These are phyloP conservation scores for Straminergon stramineum DNA, from an alignment of 225 moss, liverwort and hornwort genomes.

Conservation along the genomic window DNA sequence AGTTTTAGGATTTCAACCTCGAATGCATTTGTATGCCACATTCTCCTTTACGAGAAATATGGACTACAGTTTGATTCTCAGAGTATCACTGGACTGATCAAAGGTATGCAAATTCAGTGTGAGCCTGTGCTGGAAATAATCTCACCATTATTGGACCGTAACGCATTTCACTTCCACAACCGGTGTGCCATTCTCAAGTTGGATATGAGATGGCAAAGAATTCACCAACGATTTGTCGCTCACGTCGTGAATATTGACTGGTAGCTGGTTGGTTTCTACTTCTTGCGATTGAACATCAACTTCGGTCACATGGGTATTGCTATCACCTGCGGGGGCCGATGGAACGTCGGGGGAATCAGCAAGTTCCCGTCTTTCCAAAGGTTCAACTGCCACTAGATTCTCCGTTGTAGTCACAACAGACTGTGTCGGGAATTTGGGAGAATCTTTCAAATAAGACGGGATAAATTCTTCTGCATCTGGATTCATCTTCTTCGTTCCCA, in stretches of 20 bases:
- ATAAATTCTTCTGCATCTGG: slow-evolving; percentile 54
- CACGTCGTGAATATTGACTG: neutral
- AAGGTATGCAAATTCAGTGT: neutral
- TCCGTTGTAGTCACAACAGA: neutral
- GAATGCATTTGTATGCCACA: neutral
- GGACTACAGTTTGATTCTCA: neutral
- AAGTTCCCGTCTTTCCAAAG: slow-evolving; percentile 3
- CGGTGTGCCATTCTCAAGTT: slow-evolving; percentile 2
- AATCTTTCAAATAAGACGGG: slow-evolving; percentile 32
- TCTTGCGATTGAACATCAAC: neutral
- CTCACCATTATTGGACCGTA: slow-evolving; percentile 27
- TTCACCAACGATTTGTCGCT: neutral
- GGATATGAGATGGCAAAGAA: neutral
- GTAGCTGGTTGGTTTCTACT: neutral
- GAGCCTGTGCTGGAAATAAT: neutral
- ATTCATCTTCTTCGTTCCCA: slow-evolving; percentile 43
- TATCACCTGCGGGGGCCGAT: neutral
- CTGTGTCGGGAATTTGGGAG: neutral
- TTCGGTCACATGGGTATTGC: neutral
- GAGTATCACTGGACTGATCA: neutral
- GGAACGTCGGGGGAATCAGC: neutral
- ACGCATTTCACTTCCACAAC: slow-evolving; percentile 19
- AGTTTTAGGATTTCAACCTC: neutral
- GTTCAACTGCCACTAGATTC: neutral
- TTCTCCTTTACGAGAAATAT: neutral